A percentile compares a stretch with the other conserved stretches of the same genome.
Evolutionary conservation across 2,329 filamentous ascomycete genomes (phyloP).

Genomic region (Penicillium sp.): DNA sequence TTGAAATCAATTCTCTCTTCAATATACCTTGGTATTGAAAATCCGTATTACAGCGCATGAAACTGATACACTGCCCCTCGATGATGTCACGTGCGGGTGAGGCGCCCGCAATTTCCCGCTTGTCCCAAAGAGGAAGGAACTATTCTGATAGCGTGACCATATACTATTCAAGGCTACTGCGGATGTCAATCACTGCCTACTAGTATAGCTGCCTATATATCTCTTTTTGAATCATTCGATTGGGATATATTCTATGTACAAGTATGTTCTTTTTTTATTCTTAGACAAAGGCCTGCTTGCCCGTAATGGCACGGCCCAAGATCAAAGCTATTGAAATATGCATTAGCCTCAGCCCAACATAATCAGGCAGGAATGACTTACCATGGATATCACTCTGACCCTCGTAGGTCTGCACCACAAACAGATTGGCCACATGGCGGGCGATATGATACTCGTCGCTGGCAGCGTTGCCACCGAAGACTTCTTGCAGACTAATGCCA

Average conservation of each 20-base stretch:
- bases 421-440: constrained; percentile 88
- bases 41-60: not conserved
- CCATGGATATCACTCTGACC: constrained; percentile 96
- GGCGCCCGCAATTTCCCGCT: constrained; percentile 11
- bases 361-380: constrained; percentile 45
- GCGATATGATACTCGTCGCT: constrained; percentile 95
- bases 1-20: not conserved
- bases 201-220: not conserved
- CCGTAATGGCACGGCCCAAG: constrained; percentile 59
- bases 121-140: constrained; percentile 13
- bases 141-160: not conserved
- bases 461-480: constrained; percentile 96
- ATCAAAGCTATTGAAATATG: constrained; percentile 52
- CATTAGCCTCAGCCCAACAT: constrained; percentile 37
- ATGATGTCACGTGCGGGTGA: constrained; percentile 24
- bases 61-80: constrained; percentile 15
- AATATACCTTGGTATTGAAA: constrained; percentile 5
- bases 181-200: not conserved
- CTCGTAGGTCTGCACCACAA: constrained; percentile 96
- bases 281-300: constrained; percentile 70
- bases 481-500: constrained; percentile 63
- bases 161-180: not conserved
- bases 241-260: constrained; percentile 6
- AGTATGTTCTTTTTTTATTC: constrained; percentile 1
- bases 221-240: not conserved